Conservation (phyloP, 768 basidiomycete genomes). For the Trametes cubensis region DNA sequence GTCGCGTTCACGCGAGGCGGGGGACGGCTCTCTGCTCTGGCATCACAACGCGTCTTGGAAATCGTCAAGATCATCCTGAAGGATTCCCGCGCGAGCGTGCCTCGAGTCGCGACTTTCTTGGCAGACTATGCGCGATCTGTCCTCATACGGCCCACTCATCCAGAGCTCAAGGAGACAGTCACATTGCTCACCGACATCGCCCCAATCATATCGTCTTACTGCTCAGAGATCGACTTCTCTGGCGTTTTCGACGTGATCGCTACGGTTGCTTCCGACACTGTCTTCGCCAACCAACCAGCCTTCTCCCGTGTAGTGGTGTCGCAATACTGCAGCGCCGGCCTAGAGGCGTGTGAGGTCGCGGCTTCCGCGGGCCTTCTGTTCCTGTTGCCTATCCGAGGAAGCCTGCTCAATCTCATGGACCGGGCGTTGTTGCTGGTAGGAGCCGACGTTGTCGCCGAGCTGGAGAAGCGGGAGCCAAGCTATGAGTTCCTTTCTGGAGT, state of each 20-base stretch:
- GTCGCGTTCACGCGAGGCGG: constrained; percentile 53
- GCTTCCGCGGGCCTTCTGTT: constrained; percentile 38
- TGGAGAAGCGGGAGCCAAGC: constrained; percentile 58
- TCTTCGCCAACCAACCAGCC: constrained; percentile 52
- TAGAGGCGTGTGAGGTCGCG: constrained; percentile 40
- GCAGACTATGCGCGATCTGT: constrained; percentile 52
- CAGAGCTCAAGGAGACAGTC: constrained; percentile 51
- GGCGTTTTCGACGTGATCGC: constrained; percentile 56
- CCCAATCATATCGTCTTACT: constrained; percentile 56
- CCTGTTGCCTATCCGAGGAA: constrained; percentile 31
- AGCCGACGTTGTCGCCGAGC: constrained; percentile 53
- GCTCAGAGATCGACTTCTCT: constrained; percentile 56
- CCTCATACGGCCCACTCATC: constrained; percentile 48
- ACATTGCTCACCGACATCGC: constrained; percentile 57
- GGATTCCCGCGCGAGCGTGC: constrained; percentile 46
- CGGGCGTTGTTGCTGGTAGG: constrained; percentile 49
- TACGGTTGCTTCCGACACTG: constrained; percentile 45
- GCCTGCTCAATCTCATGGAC: constrained; percentile 38
- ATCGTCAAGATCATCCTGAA: constrained; percentile 58
- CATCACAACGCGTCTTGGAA: constrained; percentile 53
- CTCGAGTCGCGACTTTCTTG: constrained; percentile 54
- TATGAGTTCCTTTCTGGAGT: constrained; percentile 66
- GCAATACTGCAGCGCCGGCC: constrained; percentile 39
- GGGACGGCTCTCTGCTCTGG: constrained; percentile 44
- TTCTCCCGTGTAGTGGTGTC: constrained; percentile 47